phyloP scores from a whole-genome alignment of 805 yeast genomes.

The Ogataea zsoltii region DNA sequence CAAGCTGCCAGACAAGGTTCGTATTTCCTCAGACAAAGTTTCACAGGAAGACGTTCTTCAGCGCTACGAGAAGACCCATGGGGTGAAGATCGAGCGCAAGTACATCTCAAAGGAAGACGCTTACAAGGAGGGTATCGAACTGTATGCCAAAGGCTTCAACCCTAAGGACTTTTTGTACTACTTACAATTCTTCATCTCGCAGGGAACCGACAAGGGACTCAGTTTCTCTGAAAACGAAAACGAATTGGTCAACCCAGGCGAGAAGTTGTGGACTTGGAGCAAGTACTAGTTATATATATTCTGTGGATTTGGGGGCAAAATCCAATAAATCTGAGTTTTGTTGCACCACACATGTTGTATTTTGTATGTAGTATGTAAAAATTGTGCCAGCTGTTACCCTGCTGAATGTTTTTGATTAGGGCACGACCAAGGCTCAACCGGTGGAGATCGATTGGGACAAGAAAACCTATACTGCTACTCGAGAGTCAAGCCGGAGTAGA shows the following conservation, averaged over 20 bases:
- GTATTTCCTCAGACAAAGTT: conserved; percentile 43
- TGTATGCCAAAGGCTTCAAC: conserved; percentile 34
- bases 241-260: conserved; percentile 48
- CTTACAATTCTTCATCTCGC: conserved; percentile 37
- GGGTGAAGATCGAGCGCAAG: conserved; percentile 36
- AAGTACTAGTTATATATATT: conserved; percentile 20
- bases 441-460: conserved; percentile 8
- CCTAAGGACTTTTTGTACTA: conserved; percentile 38
- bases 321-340: too few species aligned
- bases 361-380: too few species aligned
- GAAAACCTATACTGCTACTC: conserved; percentile 7
- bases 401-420: too few species aligned
- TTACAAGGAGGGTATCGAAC: conserved; percentile 33
- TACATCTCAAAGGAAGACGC: conserved; percentile 36
- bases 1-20: conserved; percentile 44
- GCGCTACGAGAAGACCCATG: conserved; percentile 41
- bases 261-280: conserved; percentile 46
- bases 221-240: conserved; percentile 34
- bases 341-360: too few species aligned
- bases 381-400: too few species aligned
- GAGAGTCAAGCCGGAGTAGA: neutral
- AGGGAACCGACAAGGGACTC: conserved; percentile 45
- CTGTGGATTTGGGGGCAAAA: too few species aligned
- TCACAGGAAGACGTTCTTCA: conserved; percentile 40
- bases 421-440: conserved; percentile 4